Evolutionary conservation across 1,139 yeast genomes (phyloP), one percentile per base, ranked within the genome.

Genomic region (Sugiyamaella grinbergsii): DNA sequence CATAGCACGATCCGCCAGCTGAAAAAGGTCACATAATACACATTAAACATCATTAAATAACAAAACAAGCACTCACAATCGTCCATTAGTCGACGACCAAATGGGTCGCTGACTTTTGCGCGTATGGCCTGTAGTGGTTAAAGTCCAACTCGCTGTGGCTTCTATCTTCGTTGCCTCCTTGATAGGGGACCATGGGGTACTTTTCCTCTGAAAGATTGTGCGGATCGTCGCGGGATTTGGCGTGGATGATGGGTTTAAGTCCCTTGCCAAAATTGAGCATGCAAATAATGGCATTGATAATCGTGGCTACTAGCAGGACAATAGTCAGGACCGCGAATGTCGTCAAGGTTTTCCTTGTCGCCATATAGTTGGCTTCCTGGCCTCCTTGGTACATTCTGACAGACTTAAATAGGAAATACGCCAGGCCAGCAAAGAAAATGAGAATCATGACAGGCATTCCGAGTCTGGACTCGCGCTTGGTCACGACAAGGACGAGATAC

Each of bases 331-430:
- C 74, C 1, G 81, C 81, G 62, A 79, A 78, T 0, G 74, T 66
- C 3, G 78, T 69, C 42, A 79, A 64, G 6, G 81, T 75, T 49
- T 73, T 76, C 33, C 80, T 62, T 1, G 81, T 79, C 1, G 80
- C 75, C 51, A 75, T 69, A 61, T 78, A 78, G 40, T 66, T 66
- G 33, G 63, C 60, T 2, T 73, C 80, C 42, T 77, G 70, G 47
- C 71, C 69, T 46, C 75, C 73, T 33, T 80, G 75, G 62, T 70
- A 78, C 61, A 78, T 68, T 36, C 82, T 63, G 31, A 78, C 72
- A 53, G 76, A 68, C 61, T 79, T 79, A 68, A 76, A 79, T 24
- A 78, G 56, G 47, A 78, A 77, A 60, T 78, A 79, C 0, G 78
- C 80, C 60, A 75, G 62, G 0, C 78, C 81, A 16, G 73, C 71